A percentile compares a stretch with the other conserved stretches of the same genome.
Evolutionary conservation across 2,329 filamentous ascomycete species (phyloP).

Genomic region (Canariomyces notabilis): DNA sequence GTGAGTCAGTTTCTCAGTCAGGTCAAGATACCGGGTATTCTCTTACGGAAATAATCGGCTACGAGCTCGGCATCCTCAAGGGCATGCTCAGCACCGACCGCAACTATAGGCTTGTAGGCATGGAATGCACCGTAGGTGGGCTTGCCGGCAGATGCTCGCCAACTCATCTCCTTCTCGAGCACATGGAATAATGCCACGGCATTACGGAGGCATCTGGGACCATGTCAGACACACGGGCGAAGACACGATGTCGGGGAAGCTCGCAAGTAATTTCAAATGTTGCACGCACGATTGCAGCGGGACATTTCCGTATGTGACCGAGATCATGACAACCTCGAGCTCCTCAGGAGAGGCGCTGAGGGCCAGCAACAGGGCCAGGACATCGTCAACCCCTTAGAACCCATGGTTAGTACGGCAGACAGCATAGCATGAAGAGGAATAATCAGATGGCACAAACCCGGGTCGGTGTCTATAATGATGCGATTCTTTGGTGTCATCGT

Average conservation of each 20-base stretch:
- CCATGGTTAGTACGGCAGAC: not conserved
- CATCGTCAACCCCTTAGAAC: constrained; percentile 73
- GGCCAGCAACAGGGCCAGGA: constrained; percentile 81
- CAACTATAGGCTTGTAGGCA: constrained; percentile 72
- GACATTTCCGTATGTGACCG: constrained; percentile 91
- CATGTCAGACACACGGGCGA: constrained; percentile 10
- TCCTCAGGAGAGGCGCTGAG: constrained; percentile 78
- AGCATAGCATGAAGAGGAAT: not conserved
- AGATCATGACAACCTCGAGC: constrained; percentile 78
- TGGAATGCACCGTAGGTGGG: constrained; percentile 69
- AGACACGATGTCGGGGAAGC: not conserved
- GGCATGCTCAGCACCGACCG: constrained; percentile 80
- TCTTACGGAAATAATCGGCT: constrained; percentile 79
- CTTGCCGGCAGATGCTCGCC: constrained; percentile 66
- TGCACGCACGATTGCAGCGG: constrained; percentile 70
- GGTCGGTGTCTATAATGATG: constrained; percentile 96
- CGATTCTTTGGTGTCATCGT: constrained; percentile 63
- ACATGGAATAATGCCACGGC: constrained; percentile 87
- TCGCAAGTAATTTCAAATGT: constrained; percentile 3
- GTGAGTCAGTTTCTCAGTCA: constrained; percentile 8
- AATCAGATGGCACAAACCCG: constrained; percentile 44
- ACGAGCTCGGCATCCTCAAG: constrained; percentile 76
- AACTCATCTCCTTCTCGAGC: constrained; percentile 80
- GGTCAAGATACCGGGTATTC: not conserved
- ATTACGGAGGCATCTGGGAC: constrained; percentile 72